phyloP scores from a whole-genome alignment of 2,329 filamentous ascomycete genomes.

The Botrytis porri region DNA sequence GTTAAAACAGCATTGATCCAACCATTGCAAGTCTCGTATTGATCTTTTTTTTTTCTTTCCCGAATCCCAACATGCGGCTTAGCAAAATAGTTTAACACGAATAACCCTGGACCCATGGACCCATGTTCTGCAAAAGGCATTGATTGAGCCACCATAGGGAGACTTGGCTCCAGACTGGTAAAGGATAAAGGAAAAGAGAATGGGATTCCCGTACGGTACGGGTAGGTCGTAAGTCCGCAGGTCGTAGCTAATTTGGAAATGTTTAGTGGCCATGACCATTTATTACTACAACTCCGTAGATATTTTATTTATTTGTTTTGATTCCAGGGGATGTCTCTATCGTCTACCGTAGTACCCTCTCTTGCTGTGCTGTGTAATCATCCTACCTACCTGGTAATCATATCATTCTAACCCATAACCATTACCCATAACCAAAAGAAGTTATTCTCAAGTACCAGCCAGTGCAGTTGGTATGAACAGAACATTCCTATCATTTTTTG shows the following conservation, averaged over 20 bases:
- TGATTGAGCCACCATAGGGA: not conserved
- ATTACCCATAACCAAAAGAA: not conserved
- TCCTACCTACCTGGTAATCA: not conserved
- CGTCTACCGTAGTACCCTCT: slow-evolving; percentile 1
- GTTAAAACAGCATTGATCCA: slow-evolving; percentile 8
- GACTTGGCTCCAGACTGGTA: not conserved
- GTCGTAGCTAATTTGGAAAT: not conserved
- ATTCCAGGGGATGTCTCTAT: slow-evolving; percentile 1
- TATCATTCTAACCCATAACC: not conserved
- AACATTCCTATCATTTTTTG: slow-evolving; percentile 15
- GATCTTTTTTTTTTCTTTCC: not conserved
- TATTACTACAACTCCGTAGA: no score
- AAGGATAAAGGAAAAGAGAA: not conserved
- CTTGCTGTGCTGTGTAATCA: not conserved
- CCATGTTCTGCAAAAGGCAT: not conserved
- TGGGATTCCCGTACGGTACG: not conserved
- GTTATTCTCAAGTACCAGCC: not conserved
- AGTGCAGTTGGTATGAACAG: slow-evolving; percentile 16
- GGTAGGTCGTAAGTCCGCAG: not conserved
- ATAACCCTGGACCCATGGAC: not conserved
- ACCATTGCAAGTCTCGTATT: slow-evolving; percentile 5
- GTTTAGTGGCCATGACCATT: not conserved
- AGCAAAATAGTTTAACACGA: not conserved
- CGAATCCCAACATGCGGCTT: slow-evolving; percentile 5
- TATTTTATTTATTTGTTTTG: not conserved